phyloP scores from a whole-genome alignment of 768 basidiomycete species.

The Lactarius trivialis region DNA sequence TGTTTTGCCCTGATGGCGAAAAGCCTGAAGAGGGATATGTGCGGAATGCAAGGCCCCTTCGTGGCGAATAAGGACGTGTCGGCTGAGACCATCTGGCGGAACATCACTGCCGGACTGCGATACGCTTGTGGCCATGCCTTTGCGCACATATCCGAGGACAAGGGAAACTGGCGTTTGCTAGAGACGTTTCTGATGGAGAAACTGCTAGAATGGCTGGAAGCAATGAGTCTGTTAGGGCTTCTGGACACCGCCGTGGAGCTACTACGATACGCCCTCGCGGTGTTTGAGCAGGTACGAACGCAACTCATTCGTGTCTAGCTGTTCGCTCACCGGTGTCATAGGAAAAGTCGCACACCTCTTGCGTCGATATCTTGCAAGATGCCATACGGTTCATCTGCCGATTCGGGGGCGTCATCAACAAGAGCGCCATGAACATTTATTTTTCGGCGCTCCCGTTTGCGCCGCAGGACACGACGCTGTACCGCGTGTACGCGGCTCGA shows the following conservation, averaged over 20 bases:
- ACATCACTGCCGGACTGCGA: conserved; percentile 3
- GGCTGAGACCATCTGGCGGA: not conserved
- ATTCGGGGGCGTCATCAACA: conserved; percentile 10
- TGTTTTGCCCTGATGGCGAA: conserved; percentile 14
- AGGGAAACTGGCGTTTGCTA: conserved; percentile 3
- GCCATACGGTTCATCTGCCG: conserved; percentile 12
- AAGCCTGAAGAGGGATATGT: conserved; percentile 14
- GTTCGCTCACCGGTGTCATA: not conserved
- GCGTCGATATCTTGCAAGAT: conserved; percentile 12
- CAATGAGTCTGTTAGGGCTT: conserved; percentile 5
- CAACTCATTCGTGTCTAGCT: not conserved
- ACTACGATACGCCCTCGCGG: conserved; percentile 1
- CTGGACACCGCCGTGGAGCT: conserved; percentile 12
- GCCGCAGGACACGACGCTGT: conserved; percentile 11
- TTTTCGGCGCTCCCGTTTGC: conserved; percentile 14
- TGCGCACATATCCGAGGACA: conserved; percentile 1
- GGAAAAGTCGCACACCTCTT: not conserved
- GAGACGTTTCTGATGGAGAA: conserved; percentile 14
- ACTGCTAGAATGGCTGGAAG: conserved; percentile 17
- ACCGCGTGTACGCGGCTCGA: conserved; percentile 13
- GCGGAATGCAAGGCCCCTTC: not conserved
- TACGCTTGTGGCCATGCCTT: conserved; percentile 9
- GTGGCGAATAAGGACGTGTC: conserved; percentile 4
- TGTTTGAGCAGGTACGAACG: conserved; percentile 4
- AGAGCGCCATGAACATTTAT: conserved; percentile 14